A percentile compares a stretch with the other conserved stretches of the same genome.
Conservation (phyloP, 192 early-diverging fungal species). For the Kickxella alabastrina region DNA sequence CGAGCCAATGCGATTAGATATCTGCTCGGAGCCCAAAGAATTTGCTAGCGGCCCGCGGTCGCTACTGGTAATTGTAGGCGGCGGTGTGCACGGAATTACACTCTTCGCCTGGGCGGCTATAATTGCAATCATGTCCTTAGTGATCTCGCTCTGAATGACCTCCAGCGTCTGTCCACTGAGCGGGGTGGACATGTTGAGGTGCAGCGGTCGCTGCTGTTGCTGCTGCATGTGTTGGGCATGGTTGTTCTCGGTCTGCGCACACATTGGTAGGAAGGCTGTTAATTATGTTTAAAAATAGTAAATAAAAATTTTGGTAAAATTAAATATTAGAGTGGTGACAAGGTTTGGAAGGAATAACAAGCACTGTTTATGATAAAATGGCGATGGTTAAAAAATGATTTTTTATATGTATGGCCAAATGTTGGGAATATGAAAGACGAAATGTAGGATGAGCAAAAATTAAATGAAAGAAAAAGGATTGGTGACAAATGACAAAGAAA, state of each 20-base stretch:
- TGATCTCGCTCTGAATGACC: constrained; percentile 43
- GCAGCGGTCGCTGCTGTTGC: constrained; percentile 15
- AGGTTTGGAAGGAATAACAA: neutral
- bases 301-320: neutral
- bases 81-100: constrained; percentile 57
- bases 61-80: constrained; percentile 17
- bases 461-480: neutral
- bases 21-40: neutral
- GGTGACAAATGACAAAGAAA: neutral
- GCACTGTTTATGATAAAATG: neutral
- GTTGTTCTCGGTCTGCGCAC: constrained; percentile 19
- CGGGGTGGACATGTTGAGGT: constrained; percentile 43
- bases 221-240: constrained; percentile 1
- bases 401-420: neutral
- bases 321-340: neutral
- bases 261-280: constrained; percentile 5
- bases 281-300: neutral
- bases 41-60: neutral
- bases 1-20: constrained; percentile 2
- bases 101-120: constrained; percentile 55
- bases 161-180: constrained; percentile 38
- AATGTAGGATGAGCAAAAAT: neutral
- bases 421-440: neutral
- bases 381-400: neutral
- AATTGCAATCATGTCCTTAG: constrained; percentile 49